phyloP scores from a whole-genome alignment of 108 stramenopile genomes.

The Pseudonitzschia multistriata region DNA sequence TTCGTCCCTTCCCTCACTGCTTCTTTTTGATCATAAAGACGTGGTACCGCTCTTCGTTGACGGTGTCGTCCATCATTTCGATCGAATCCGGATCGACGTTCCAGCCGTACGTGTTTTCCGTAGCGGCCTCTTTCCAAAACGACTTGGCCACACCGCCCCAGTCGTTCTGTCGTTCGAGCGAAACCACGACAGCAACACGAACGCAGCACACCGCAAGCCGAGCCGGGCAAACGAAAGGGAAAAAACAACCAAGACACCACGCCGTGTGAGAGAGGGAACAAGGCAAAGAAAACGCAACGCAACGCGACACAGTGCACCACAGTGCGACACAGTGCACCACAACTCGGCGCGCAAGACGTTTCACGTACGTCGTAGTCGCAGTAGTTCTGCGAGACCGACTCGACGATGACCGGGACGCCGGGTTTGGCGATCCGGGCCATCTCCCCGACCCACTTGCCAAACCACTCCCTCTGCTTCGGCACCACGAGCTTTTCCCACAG shows the following conservation, averaged over 20 bases:
- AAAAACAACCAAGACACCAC: too few species aligned
- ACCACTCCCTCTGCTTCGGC: conserved; percentile 39
- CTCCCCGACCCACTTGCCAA: conserved; percentile 39
- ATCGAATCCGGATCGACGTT: conserved; percentile 41
- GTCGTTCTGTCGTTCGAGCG: conserved; percentile 13
- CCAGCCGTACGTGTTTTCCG: conserved; percentile 37
- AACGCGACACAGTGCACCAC: too few species aligned
- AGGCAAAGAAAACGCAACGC: too few species aligned
- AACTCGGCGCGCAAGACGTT: too few species aligned
- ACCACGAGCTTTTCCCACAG: neutral
- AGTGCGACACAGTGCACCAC: too few species aligned
- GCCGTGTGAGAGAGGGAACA: too few species aligned
- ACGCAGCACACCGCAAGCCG: too few species aligned
- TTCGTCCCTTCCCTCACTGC: neutral
- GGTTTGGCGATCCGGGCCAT: conserved; percentile 56
- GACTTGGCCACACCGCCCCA: conserved; percentile 40
- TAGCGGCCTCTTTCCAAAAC: conserved; percentile 32
- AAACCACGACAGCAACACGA: too few species aligned
- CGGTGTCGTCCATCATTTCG: conserved; percentile 28
- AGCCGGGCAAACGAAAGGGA: too few species aligned
- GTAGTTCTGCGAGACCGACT: conserved; percentile 30
- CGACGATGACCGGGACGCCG: conserved; percentile 40
- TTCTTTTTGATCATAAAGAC: conserved; percentile 16
- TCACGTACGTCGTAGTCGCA: conserved; percentile 27
- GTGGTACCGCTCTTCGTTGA: conserved; percentile 32